These are phyloP conservation scores for Pseudonitzschia delicatissima DNA, from an alignment of 108 stramenopile genomes.

Conservation along the genomic window DNA sequence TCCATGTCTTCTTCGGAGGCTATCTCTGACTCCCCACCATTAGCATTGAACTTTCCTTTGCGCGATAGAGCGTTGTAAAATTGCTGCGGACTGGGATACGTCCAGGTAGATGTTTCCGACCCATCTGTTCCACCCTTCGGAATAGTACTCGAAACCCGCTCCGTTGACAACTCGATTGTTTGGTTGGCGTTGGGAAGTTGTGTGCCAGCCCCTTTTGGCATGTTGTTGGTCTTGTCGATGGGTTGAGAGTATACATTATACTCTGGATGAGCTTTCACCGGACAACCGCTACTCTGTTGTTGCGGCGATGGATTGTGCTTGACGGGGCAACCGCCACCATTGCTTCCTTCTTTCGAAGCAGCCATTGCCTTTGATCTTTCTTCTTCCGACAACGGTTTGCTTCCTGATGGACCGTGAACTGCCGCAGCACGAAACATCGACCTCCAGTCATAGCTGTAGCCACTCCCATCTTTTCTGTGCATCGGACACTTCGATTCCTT, in stretches of 20 bases:
- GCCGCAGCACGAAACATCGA: conserved; percentile 23
- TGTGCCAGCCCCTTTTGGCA: conserved; percentile 82
- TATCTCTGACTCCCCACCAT: background rate
- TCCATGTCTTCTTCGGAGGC: conserved; percentile 80
- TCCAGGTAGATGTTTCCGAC: conserved; percentile 69
- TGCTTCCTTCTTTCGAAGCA: background rate
- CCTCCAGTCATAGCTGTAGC: conserved; percentile 40
- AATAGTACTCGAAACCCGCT: conserved; percentile 86
- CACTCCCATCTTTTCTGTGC: conserved; percentile 36
- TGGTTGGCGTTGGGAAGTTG: conserved; percentile 69
- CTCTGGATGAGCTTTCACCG: conserved; percentile 44
- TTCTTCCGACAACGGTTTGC: conserved; percentile 34
- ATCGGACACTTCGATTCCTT: conserved; percentile 42
- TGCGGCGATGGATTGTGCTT: conserved; percentile 7
- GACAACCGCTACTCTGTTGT: conserved; percentile 31
- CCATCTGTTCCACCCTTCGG: conserved; percentile 70
- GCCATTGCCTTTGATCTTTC: conserved; percentile 16
- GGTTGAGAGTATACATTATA: conserved; percentile 99
- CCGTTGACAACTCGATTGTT: conserved; percentile 59
- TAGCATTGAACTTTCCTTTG: conserved; percentile 86
- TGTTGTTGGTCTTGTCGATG: conserved; percentile 94
- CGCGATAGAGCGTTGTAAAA: conserved; percentile 97
- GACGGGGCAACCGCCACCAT: conserved; percentile 23
- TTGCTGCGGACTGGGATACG: conserved; percentile 96
- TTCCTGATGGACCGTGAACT: conserved; percentile 36